A percentile compares a stretch with the other conserved stretches of the same genome.
Evolutionary conservation across 164 flowering plant genomes (phyloP).

Genomic region (Vitis vinifera): ASM3070453v1 NC_081819.1:17254001-17254500

Average conservation of each 20-base stretch:
- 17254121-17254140: slow-evolving; percentile 85
- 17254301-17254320: slow-evolving; percentile 88
- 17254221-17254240: slow-evolving; percentile 93
- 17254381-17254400: slow-evolving; percentile 90
- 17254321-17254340: slow-evolving; percentile 83
- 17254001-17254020: slow-evolving; percentile 67
- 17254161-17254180: slow-evolving; percentile 90
- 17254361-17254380: slow-evolving; percentile 43
- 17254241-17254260: slow-evolving; percentile 92
- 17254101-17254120: slow-evolving; percentile 90
- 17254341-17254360: slow-evolving; percentile 82
- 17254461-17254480: too few relatives aligned
- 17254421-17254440: slow-evolving; percentile 66
- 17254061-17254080: slow-evolving; percentile 48
- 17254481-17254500: too few relatives aligned
- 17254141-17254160: slow-evolving; percentile 95
- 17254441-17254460: too few relatives aligned
- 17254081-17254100: slow-evolving; percentile 68
- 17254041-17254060: slow-evolving; percentile 80
- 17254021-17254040: slow-evolving; percentile 85
- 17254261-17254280: slow-evolving; percentile 86
- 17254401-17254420: slow-evolving; percentile 97
- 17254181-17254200: slow-evolving; percentile 74
- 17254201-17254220: slow-evolving; percentile 93
- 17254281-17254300: slow-evolving; percentile 84